These are phyloP conservation scores for Novymonas esmeraldas DNA, from an alignment of 208 protist genomes.

Conservation along the genomic window DNA sequence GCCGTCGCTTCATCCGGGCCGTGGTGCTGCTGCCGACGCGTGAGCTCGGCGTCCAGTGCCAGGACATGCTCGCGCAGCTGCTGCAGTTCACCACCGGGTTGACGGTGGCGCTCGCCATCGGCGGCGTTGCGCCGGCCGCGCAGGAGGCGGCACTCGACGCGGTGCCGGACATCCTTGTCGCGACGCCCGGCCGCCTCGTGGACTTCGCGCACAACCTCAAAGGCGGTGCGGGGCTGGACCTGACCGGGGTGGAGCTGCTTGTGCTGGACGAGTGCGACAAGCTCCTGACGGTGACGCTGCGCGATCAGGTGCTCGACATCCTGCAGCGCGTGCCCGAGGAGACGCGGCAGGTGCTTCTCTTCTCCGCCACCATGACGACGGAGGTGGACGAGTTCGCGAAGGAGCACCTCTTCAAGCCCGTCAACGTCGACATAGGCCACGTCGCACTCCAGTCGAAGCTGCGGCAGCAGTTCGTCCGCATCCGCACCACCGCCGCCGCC, in stretches of 20 bases:
- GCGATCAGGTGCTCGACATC: conserved; percentile 97
- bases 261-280: conserved; percentile 98
- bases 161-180: conserved; percentile 87
- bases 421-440: conserved; percentile 91
- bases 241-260: conserved; percentile 91
- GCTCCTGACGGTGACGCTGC: conserved; percentile 99
- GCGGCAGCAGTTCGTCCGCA: conserved; percentile 91
- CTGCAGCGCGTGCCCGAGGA: conserved; percentile 88
- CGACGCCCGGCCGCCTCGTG: conserved; percentile 90
- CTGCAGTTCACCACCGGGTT: conserved; percentile 73
- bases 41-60: conserved; percentile 94
- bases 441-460: conserved; percentile 87
- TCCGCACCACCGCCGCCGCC: conserved; percentile 29
- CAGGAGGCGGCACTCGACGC: conserved; percentile 86
- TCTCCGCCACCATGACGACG: conserved; percentile 90
- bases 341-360: conserved; percentile 85
- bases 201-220: conserved; percentile 89
- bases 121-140: conserved; percentile 74
- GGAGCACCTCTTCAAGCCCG: conserved; percentile 82
- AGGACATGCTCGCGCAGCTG: conserved; percentile 81
- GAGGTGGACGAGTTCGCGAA: conserved; percentile 90
- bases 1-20: conserved; percentile 81
- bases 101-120: conserved; percentile 82
- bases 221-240: conserved; percentile 72
- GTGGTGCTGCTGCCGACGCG: conserved; percentile 91